Evolutionary conservation across 2,329 filamentous ascomycete species (phyloP), one percentile per base, ranked within the genome.

Genomic region (Trichoderma aggressivum): DNA sequence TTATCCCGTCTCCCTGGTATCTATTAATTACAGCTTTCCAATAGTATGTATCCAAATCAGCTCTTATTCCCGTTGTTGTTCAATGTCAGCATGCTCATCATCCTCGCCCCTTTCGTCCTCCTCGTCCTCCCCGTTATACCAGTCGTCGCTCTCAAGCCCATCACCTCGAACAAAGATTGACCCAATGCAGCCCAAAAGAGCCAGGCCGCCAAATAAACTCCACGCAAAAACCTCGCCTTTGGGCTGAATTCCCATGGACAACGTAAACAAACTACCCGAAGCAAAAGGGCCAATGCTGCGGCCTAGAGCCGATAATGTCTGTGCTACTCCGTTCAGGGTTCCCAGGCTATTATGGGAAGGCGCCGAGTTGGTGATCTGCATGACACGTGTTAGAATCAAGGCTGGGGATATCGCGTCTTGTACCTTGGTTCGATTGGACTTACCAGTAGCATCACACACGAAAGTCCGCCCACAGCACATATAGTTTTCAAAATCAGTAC

Each of bases 231-330:
- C 89, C 80, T 97, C 94, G 1, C 96, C 95, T 77, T 94, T 96
- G 3, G 91, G 92, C 12, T 86, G 84, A 6, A 97, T 86, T 62
- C 88, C 86, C 0, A 89, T 91, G 0, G 94, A 91, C 1, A 95
- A 84, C 0, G 93, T 93, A 80, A 97, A 99, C 0, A 99, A 84
- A 0, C 90, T 90, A 0, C 96, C 96, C 0, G 94, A 96, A 0
- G 97, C 84, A 74, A 98, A 94, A 0, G 96, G 96, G 0, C 96
- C 96, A 0, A 94, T 88, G 56, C 94, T 94, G 72, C 96, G 90
- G 10, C 96, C 96, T 0, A 93, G 93, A 0, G 96, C 96, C 0
- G 94, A 97, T 0, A 99, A 88, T 0, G 94, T 97, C 81, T 99
- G 96, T 0, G 96, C 96, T 36, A 98, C 87, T 11, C 96, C 96